Base-by-base conservation (phyloP, 2,329 filamentous ascomycete genomes). In the Diaporthe vexans region DNA sequence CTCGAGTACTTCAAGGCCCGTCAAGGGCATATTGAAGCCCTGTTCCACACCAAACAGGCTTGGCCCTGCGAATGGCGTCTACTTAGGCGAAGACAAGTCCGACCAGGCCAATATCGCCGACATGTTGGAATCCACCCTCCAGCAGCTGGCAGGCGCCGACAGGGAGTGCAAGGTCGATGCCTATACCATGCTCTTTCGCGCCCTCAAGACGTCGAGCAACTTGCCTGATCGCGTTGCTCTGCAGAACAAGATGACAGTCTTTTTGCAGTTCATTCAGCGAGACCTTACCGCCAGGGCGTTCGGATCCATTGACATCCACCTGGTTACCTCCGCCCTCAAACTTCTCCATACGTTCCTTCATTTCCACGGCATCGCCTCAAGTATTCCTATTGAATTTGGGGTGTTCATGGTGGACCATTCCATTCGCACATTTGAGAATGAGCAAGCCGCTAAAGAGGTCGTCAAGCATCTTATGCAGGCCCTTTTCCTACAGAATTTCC, bases 61-160 rank as follows among this genome's bases (percentile, higher is more conserved):
- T 76, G 83, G 85, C 78, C 82, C 83, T 76, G 82, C 76, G 79
- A 85, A 81, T 83, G 82, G 83, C 81, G 76, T 83, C 83, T 74
- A 87, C 85, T 77, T 87, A 84, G 35, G 75, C 79, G 52, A 77
- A 80, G 76, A 84, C 76, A 73, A 81, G 78, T 74, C 75, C 1
- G 77, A 76, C 17, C 79, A 84, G 82, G 86, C 88, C 58, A 92
- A 90, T 52, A 91, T 98, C 73, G 89, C 90, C 77, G 91, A 91
- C 78, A 97, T 98, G 92, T 85, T 98, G 77, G 94, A 97, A 78
- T 97, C 94, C 0, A 91, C 95, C 7, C 89, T 95, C 48, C 92
- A 94, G 82, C 94, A 97, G 83, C 88, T 99, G 63, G 94, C 93
- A 51, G 92, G 94, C 29, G 87, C 91, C 40, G 93, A 95, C 77